Evolutionary conservation across 108 stramenopile genomes (phyloP).

Genomic region (Nitzschia sp.): DNA sequence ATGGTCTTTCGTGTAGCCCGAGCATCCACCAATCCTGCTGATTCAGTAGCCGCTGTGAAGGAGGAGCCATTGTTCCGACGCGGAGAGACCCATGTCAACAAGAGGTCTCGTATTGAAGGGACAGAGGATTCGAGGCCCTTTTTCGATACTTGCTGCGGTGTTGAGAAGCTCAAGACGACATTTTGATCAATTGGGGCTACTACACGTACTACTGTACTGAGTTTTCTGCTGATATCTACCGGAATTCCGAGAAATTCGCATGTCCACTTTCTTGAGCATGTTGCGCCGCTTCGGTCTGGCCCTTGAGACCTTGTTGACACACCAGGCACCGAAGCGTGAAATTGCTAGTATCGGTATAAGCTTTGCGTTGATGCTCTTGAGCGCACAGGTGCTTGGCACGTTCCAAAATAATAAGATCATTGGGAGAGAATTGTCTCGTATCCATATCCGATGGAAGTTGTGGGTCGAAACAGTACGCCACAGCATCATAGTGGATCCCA

Average conservation of each 20-base stretch:
- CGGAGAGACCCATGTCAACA: neutral
- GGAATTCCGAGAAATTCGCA: conserved; percentile 25
- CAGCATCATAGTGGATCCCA: conserved; percentile 26
- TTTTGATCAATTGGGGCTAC: too few relatives aligned
- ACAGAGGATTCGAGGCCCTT: too few relatives aligned
- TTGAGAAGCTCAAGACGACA: too few relatives aligned
- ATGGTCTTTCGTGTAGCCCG: neutral
- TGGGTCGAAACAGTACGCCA: conserved; percentile 20
- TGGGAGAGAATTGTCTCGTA: conserved; percentile 18
- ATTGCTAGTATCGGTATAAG: conserved; percentile 25
- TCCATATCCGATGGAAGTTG: conserved; percentile 16
- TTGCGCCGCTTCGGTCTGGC: conserved; percentile 12
- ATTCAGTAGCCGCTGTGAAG: too few relatives aligned
- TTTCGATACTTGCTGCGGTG: too few relatives aligned
- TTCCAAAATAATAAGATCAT: conserved; percentile 14
- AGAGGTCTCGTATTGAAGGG: neutral
- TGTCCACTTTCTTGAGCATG: conserved; percentile 29
- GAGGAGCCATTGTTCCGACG: neutral
- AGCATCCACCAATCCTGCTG: neutral
- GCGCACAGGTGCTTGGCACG: conserved; percentile 3
- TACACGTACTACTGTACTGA: too few relatives aligned
- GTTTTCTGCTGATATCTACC: neutral
- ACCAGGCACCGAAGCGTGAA: conserved; percentile 25
- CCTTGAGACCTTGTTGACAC: conserved; percentile 23
- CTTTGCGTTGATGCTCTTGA: conserved; percentile 17